Conservation (phyloP, 345 rosid genomes). For the Eucalyptus erythrocorys region DNA sequence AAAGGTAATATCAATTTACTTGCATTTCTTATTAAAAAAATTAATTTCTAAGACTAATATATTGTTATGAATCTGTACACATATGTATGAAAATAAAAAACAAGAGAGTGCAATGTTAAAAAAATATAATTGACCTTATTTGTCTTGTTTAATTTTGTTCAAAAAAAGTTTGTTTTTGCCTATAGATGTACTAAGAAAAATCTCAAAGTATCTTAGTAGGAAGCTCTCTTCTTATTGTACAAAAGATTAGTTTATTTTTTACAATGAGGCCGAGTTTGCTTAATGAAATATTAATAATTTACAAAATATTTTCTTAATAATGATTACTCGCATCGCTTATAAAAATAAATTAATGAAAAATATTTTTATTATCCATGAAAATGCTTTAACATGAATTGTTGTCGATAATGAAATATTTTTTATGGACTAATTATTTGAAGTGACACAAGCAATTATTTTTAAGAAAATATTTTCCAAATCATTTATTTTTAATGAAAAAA, state of each 20-base stretch:
- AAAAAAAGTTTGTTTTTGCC: background rate
- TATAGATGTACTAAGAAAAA: background rate
- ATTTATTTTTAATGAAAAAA: no score
- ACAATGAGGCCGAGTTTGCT: background rate
- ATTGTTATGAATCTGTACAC: background rate
- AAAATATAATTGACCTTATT: background rate
- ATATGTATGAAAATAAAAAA: background rate
- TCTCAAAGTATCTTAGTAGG: background rate
- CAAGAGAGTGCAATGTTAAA: background rate
- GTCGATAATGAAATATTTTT: no score
- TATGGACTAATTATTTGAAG: no score
- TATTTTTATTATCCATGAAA: no score
- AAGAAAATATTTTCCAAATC: no score
- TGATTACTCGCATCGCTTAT: no score
- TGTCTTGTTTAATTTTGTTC: background rate
- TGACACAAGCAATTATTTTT: no score
- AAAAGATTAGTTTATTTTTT: background rate
- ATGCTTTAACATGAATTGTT: no score
- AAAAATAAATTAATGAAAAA: no score
- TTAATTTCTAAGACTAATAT: background rate
- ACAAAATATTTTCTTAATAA: no score
- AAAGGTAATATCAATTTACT: background rate
- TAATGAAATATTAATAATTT: no score
- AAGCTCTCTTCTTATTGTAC: background rate
- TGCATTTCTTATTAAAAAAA: background rate